Conservation (phyloP, 202 grass and related monocot species). For the Zoysia matrella region DNA sequence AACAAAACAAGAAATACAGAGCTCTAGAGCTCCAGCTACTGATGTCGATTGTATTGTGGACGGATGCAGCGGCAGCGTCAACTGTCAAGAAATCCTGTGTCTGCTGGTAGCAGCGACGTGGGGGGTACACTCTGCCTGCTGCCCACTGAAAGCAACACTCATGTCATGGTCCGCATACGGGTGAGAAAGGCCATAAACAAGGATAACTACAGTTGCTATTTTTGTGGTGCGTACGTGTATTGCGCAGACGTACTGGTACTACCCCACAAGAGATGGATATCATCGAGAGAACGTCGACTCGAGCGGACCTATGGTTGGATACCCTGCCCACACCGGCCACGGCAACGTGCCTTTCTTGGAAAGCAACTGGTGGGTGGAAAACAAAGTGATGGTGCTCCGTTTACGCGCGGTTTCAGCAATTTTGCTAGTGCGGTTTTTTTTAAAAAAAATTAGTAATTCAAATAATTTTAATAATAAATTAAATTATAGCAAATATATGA, state of each 20-base stretch:
- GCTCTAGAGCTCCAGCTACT: background rate
- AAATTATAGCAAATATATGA: too few species aligned
- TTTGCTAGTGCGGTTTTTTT: too few species aligned
- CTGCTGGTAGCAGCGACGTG: conserved; percentile 23
- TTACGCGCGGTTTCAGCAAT: background rate
- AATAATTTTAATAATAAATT: too few species aligned
- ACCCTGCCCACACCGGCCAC: background rate
- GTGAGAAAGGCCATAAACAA: background rate
- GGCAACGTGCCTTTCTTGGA: conserved; percentile 20
- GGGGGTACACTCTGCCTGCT: background rate
- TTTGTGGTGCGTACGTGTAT: background rate
- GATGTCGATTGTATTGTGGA: background rate
- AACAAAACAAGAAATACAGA: background rate
- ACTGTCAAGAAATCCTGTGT: conserved; percentile 39
- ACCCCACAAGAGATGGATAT: background rate
- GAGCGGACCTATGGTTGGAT: background rate
- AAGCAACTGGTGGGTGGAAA: background rate
- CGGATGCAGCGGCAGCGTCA: conserved; percentile 5
- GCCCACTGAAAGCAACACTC: conserved; percentile 20
- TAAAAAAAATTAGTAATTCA: too few species aligned
- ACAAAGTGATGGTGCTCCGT: background rate
- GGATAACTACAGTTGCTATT: conserved; percentile 21
- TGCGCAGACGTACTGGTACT: background rate
- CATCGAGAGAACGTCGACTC: background rate
- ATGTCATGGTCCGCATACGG: background rate